Percentiles rank a stretch among this genome's conserved stretches.
Evolutionary conservation across 306 rosid species (phyloP).

Genomic region (Cyamopsis tetragonoloba): DNA sequence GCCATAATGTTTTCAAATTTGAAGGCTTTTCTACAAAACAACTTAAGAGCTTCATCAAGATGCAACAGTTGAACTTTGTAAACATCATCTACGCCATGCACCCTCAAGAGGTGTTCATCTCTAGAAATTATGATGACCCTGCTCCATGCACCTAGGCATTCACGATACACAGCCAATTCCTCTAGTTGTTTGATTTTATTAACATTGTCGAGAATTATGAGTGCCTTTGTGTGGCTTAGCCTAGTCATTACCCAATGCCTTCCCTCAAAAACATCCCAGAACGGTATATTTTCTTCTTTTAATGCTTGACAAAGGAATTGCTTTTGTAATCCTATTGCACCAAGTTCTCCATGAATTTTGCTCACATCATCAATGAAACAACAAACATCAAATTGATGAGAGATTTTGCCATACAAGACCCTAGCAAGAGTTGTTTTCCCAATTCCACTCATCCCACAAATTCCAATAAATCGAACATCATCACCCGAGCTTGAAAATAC

Average conservation of each 20-base stretch:
- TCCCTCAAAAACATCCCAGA: not conserved
- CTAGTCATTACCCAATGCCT: not conserved
- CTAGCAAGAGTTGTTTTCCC: conserved; percentile 30
- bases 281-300: not conserved
- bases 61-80: not conserved
- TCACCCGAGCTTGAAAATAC: not conserved
- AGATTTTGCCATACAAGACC: not conserved
- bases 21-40: not conserved
- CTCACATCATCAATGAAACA: too few relatives aligned
- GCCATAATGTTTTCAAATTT: not conserved
- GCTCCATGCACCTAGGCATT: not conserved
- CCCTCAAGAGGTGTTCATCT: too few relatives aligned
- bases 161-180: not conserved
- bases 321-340: not conserved
- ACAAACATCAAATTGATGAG: not conserved
- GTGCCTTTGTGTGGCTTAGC: not conserved
- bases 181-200: not conserved
- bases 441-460: conserved; percentile 30
- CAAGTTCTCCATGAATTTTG: not conserved
- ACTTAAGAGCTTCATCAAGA: not conserved
- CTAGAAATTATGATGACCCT: not conserved
- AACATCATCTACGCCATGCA: not conserved
- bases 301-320: conserved; percentile 1
- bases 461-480: conserved; percentile 2
- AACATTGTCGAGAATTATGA: not conserved